Evolutionary conservation across 2,329 filamentous ascomycete genomes (phyloP).

Genomic region (Xylariomycetidae sp.): DNA sequence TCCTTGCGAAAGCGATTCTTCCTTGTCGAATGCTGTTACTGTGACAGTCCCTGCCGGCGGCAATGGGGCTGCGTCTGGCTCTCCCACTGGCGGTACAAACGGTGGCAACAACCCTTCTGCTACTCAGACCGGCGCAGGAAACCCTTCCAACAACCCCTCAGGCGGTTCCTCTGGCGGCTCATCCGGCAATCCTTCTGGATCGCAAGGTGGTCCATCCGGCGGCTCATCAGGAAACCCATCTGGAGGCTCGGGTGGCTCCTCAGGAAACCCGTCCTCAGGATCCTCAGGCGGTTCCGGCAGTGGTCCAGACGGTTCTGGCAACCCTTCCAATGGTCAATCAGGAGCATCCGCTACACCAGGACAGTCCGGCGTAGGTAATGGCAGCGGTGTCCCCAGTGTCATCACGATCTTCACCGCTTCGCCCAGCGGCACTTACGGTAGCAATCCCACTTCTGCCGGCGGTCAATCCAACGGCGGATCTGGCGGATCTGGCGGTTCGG

Average conservation of each 20-base stretch:
- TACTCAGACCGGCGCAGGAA: background rate
- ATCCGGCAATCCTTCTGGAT: slow-evolving; percentile 8
- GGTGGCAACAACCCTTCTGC: too few species aligned
- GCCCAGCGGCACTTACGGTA: too few species aligned
- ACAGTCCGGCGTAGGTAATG: too few species aligned
- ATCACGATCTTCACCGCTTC: slow-evolving; percentile 5
- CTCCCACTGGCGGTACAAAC: too few species aligned
- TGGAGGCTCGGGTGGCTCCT: slow-evolving; percentile 7
- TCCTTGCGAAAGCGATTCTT: too few species aligned
- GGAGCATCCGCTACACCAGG: too few species aligned
- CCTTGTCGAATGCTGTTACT: background rate
- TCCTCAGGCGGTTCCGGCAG: slow-evolving; percentile 8
- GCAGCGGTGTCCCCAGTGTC: slow-evolving; percentile 1
- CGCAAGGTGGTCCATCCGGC: slow-evolving; percentile 6
- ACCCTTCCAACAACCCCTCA: background rate
- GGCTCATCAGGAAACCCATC: slow-evolving; percentile 1
- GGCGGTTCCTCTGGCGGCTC: slow-evolving; percentile 6
- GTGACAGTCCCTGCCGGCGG: too few species aligned
- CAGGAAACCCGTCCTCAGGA: slow-evolving; percentile 9
- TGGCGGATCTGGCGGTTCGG: slow-evolving; percentile 7
- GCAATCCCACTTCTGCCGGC: too few species aligned
- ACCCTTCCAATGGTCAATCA: slow-evolving; percentile 3
- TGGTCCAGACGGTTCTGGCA: too few species aligned
- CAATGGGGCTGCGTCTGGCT: too few species aligned
- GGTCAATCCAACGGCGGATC: slow-evolving; percentile 11